Evolutionary conservation across 495 filamentous ascomycete species (phyloP).

Genomic region (Rhypophila decipiens): DNA sequence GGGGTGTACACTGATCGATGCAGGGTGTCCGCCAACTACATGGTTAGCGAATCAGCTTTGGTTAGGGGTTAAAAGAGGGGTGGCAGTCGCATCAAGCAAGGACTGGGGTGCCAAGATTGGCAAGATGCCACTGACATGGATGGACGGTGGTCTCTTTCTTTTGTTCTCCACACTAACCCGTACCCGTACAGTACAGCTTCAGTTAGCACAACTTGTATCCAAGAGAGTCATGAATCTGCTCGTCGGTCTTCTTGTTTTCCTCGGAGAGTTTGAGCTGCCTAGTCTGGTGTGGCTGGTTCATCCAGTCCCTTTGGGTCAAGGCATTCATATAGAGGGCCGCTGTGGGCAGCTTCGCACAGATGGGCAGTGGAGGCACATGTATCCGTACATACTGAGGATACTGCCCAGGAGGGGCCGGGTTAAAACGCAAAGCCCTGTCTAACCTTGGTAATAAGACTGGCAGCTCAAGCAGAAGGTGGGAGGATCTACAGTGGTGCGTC

Average conservation of each 20-base stretch:
- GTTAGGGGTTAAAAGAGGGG: conserved; percentile 13
- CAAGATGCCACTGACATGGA: conserved; percentile 9
- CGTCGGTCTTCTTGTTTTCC: conserved; percentile 1
- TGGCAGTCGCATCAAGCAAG: conserved; percentile 14
- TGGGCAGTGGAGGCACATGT: too few species aligned
- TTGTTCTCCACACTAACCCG: conserved; percentile 2
- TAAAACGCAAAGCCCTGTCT: too few species aligned
- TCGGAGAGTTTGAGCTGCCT: conserved; percentile 5
- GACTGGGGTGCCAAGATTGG: conserved; percentile 2
- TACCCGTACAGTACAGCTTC: too few species aligned
- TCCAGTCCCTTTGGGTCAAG: not conserved
- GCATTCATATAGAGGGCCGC: too few species aligned
- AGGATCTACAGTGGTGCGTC: too few species aligned
- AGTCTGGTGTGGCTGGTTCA: conserved; percentile 10
- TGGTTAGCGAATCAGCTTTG: conserved; percentile 10
- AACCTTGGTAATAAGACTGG: too few species aligned
- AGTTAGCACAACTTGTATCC: conserved; percentile 8
- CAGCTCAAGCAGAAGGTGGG: too few species aligned
- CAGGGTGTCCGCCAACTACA: conserved; percentile 16
- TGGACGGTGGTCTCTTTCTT: conserved; percentile 7
- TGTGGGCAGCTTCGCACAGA: too few species aligned
- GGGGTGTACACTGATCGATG: conserved; percentile 18
- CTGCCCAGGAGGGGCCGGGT: too few species aligned
- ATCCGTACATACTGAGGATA: too few species aligned
- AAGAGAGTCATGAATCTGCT: not conserved